Conservation (phyloP, 768 basidiomycete genomes). For the Naganishia friedmannii region DNA sequence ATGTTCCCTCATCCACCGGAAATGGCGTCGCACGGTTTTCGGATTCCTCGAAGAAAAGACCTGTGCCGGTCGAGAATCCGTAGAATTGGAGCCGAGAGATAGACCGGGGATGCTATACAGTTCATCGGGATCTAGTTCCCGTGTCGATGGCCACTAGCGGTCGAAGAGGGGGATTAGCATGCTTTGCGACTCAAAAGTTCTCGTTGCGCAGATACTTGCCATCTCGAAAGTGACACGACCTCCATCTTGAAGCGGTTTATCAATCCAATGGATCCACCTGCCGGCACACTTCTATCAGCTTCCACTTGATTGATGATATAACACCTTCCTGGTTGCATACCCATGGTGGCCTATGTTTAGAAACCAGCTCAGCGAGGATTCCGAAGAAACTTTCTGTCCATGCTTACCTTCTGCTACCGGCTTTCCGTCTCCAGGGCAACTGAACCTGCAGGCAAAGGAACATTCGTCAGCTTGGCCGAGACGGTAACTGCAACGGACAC, state of each 20-base stretch:
- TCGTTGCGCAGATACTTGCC: background rate
- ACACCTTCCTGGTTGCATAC: background rate
- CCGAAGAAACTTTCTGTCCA: background rate
- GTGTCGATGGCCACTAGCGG: conserved; percentile 28
- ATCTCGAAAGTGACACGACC: conserved; percentile 71
- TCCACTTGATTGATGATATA: background rate
- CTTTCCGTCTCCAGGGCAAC: conserved; percentile 66
- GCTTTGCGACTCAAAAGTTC: background rate
- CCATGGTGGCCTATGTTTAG: conserved; percentile 16
- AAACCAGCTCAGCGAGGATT: background rate
- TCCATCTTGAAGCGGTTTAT: conserved; percentile 63
- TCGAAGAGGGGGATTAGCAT: background rate
- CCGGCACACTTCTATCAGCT: background rate
- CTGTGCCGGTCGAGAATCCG: conserved; percentile 61
- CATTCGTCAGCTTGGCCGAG: conserved; percentile 4
- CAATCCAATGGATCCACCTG: conserved; percentile 77
- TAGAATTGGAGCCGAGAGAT: conserved; percentile 53
- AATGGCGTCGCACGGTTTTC: conserved; percentile 68
- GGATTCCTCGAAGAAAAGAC: conserved; percentile 76
- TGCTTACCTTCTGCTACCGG: conserved; percentile 63
- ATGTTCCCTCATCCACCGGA: conserved; percentile 79
- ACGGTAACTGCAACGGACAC: conserved; percentile 33
- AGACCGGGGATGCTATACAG: conserved; percentile 69
- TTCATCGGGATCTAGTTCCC: conserved; percentile 56
- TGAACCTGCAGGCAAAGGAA: conserved; percentile 59